Evolutionary conservation across 352 stramenopile genomes (phyloP), one percentile per base, ranked within the genome.

Genomic region (Bremia lactucae): DNA sequence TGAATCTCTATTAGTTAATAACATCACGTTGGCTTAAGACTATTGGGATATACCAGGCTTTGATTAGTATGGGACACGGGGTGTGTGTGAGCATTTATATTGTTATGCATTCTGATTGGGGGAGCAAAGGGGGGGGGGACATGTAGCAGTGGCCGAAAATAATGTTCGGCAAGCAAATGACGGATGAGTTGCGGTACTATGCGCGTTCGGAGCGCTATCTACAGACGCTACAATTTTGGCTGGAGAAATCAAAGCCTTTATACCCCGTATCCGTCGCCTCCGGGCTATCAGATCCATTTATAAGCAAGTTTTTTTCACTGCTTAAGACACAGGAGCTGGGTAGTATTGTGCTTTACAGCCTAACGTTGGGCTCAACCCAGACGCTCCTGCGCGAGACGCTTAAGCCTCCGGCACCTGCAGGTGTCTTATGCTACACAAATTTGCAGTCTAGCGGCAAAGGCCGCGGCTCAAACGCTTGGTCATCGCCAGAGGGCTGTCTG

Each of bases 381-480:
- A 93, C 75, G 40, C 50, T 88, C 20, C 64, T 94, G 36, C 79
- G 87, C 45, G 68, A 87, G 31, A 75, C 65, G 43, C 46, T 90
- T n/a, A 68, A 62, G n/a, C 82, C 76, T 3, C 13, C 67, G 0
- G 62, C 71, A 0, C 77, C 78, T 1, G 58, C 78, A 13, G 74
- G 77, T 11, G 58, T 93, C 6, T 38, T 93, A 25, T 91, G 78
- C 52, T 90, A 82, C 58, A 89, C 78, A 41, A 56, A 79, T n/a
- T 58, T 83, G 42, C 81, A 94, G 53, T 59, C 76, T 15, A 67
- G 68, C 33, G 83, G 81, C 38, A 85, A 84, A 34, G 84, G 83
- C n/a, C 79, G 84, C 22, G 81, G 81, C 29, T 46, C 61, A 36
- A 95, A 95, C 67, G 74, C 69, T 56, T 95, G 84, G 84, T 67